phyloP scores from a whole-genome alignment of 257 asterid genomes.

The Jacaranda copaia region DNA sequence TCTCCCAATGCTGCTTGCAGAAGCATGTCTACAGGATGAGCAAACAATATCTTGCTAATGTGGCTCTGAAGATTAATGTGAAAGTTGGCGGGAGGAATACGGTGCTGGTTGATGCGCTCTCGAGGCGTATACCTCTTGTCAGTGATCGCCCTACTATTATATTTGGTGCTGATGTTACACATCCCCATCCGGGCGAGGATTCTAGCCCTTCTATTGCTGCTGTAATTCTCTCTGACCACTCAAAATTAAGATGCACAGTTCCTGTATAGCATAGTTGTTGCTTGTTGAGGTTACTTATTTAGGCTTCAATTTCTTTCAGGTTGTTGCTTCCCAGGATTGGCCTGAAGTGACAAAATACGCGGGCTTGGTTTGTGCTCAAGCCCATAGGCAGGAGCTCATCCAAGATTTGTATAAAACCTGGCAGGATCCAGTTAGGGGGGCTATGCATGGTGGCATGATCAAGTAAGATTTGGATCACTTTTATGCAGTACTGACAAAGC shows the following conservation, averaged over 20 bases:
- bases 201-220: constrained; percentile 99
- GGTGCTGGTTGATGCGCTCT: constrained; percentile 85
- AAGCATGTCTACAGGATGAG: constrained; percentile 83
- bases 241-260: background rate
- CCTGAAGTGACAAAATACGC: constrained; percentile 95
- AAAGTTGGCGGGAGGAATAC: constrained; percentile 98
- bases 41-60: constrained; percentile 94
- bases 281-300: background rate
- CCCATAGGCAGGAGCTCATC: constrained; percentile 94
- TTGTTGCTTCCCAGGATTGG: constrained; percentile 99
- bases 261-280: background rate
- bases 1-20: constrained; percentile 94
- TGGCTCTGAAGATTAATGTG: constrained; percentile 85
- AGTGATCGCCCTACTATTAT: constrained; percentile 92
- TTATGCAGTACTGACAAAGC: too few species aligned
- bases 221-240: constrained; percentile 44
- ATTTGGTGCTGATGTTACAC: constrained; percentile 99
- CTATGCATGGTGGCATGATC: constrained; percentile 94
- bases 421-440: constrained; percentile 86
- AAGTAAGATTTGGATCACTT: too few species aligned
- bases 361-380: constrained; percentile 95
- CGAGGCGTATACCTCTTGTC: constrained; percentile 91
- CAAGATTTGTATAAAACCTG: constrained; percentile 85
- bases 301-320: constrained; percentile 54
- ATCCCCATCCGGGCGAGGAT: constrained; percentile 99